A percentile compares a stretch with the other conserved stretches of the same genome.
Evolutionary conservation across 2,329 filamentous ascomycete genomes (phyloP).

Genomic region (Monosporascus ibericus): DNA sequence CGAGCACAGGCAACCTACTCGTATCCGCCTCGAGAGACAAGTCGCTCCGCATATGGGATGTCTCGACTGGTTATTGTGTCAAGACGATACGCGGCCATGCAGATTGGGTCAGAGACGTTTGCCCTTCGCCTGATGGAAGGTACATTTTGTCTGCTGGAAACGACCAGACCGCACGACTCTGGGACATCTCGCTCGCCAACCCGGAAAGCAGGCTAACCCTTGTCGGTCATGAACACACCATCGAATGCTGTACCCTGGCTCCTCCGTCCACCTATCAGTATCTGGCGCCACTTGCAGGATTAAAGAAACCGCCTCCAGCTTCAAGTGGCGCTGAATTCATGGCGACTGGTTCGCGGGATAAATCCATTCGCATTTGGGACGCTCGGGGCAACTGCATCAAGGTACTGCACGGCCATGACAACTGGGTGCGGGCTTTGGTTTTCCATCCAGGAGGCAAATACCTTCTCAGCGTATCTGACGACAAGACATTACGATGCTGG

Average conservation of each 20-base stretch:
- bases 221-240: conserved; percentile 77
- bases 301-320: conserved; percentile 73
- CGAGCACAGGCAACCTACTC: conserved; percentile 75
- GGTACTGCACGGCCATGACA: conserved; percentile 82
- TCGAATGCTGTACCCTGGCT: conserved; percentile 83
- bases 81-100: conserved; percentile 82
- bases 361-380: conserved; percentile 87
- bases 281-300: conserved; percentile 68
- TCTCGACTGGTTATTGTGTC: conserved; percentile 85
- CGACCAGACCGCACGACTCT: conserved; percentile 75
- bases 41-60: conserved; percentile 84
- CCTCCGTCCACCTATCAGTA: conserved; percentile 73
- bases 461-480: conserved; percentile 77
- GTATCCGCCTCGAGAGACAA: conserved; percentile 83
- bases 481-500: conserved; percentile 92
- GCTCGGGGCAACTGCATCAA: conserved; percentile 77
- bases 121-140: conserved; percentile 73
- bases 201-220: conserved; percentile 73
- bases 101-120: conserved; percentile 88
- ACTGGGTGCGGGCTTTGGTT: conserved; percentile 81
- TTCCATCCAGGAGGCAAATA: conserved; percentile 94
- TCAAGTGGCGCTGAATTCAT: conserved; percentile 79
- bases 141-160: conserved; percentile 79
- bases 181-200: conserved; percentile 68
- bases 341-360: conserved; percentile 84